Evolutionary conservation across 169 alveolate genomes (phyloP), one percentile per base, ranked within the genome.

Genomic region (Plasmodium yoelii): DNA sequence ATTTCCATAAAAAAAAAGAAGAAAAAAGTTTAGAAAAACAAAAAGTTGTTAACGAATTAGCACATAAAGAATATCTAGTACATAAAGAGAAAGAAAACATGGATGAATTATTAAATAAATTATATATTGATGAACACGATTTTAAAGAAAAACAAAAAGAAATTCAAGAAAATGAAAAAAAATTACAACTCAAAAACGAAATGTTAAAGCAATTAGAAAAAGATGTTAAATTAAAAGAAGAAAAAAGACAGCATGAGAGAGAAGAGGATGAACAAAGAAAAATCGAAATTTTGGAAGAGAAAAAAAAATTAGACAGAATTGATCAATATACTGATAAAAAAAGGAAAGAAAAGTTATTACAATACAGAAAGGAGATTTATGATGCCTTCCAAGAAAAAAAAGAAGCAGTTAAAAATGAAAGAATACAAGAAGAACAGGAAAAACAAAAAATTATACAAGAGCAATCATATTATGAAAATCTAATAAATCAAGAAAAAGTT

Each of bases 211-310:
- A 80, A 13, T 63, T 80, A 1, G 90, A 80, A 67, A 65, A 39
- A 42, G 90, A 80, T 51, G 65, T 80, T 53, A 44, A 51, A 12
- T 49, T 80, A 9, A 80, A 80, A 46, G 90, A 80, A 61, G 73
- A 80, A 61, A 19, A 34, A 55, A 80, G 90, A 55, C 56, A 55
- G 53, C 55, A 65, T 46, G 90, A 80, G 56, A 80, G 56, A 39
- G 73, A 80, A 80, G 90, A 80, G 2, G 90, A 80, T 70, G 90
- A 80, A 65, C 65, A 80, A 67, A 80, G 90, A 65, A 80, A 80
- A 80, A 64, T 80, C 7, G 64, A 80, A 46, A 7, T 80, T 5
- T 59, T 80, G 55, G 90, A 80, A 67, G 90, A 80, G 56, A 80
- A 80, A 65, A 80, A 64, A 67, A 80, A 80, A 80, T 68, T 80